phyloP scores from a whole-genome alignment of 805 yeast genomes.

The Wickerhamiella cacticola region DNA sequence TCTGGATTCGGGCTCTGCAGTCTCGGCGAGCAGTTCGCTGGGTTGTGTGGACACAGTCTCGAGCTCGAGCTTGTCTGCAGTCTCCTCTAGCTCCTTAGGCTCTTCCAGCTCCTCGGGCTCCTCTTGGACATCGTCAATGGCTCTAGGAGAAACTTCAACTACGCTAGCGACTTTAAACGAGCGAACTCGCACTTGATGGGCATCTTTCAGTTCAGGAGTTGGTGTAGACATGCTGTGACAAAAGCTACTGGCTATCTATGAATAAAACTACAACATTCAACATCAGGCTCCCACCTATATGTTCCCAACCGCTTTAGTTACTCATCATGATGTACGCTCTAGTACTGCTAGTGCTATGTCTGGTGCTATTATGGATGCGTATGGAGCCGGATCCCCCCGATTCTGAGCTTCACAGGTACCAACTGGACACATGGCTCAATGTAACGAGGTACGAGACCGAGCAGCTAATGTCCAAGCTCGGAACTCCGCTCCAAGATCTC shows the following conservation, averaged over 20 bases:
- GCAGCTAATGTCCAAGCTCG: background rate
- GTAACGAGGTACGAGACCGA: background rate
- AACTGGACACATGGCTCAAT: constrained; percentile 20
- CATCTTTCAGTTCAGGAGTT: too few relatives aligned
- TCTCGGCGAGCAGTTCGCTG: background rate
- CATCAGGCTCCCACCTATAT: background rate
- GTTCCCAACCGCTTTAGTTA: background rate
- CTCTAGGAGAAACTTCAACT: background rate
- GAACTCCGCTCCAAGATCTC: background rate
- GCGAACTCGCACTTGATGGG: too few relatives aligned
- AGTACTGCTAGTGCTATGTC: background rate
- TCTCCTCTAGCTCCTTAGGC: background rate
- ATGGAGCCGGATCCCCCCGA: background rate
- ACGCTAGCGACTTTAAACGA: background rate
- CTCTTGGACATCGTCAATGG: background rate
- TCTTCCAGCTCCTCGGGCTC: background rate
- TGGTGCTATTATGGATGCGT: background rate
- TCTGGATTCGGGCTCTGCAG: background rate
- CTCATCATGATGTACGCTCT: background rate
- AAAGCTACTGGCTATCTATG: too few relatives aligned
- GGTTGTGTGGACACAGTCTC: background rate
- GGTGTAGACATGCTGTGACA: too few relatives aligned
- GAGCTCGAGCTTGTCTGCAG: background rate
- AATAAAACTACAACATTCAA: too few relatives aligned
- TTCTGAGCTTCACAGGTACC: constrained; percentile 38